Conservation (phyloP, 371 early-diverging fungal genomes). For the Rhizopus microsporus region DNA sequence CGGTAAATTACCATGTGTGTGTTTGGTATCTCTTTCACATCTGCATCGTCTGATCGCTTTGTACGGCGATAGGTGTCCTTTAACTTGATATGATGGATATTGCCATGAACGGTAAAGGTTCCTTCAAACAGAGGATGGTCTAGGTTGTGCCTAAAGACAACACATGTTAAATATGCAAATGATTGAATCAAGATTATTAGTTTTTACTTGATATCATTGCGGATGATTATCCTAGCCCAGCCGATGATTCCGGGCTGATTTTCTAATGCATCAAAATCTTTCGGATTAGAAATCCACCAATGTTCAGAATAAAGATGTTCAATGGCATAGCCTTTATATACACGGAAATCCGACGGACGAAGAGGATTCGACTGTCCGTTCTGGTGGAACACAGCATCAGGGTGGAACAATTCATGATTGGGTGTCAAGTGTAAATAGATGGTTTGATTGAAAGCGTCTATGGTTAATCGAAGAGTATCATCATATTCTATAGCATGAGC, state of each 20-base stretch:
- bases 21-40: conserved; percentile 3
- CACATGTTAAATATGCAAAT: not conserved
- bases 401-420: conserved; percentile 75
- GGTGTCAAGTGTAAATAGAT: conserved; percentile 75
- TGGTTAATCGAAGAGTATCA: conserved; percentile 63
- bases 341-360: conserved; percentile 34
- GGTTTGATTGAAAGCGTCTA: conserved; percentile 74
- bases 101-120: conserved; percentile 58
- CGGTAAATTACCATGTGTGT: conserved; percentile 67
- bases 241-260: conserved; percentile 49
- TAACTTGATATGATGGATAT: conserved; percentile 67
- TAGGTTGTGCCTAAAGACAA: conserved; percentile 23
- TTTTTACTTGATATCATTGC: conserved; percentile 50
- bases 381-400: conserved; percentile 55
- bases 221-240: conserved; percentile 73
- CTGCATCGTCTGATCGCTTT: conserved; percentile 64
- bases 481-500: conserved; percentile 42
- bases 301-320: conserved; percentile 30
- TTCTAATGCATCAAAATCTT: conserved; percentile 32
- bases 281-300: conserved; percentile 41
- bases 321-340: conserved; percentile 42
- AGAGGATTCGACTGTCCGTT: conserved; percentile 26
- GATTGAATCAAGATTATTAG: not conserved
- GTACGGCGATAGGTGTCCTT: conserved; percentile 58
- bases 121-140: conserved; percentile 65